Percentiles rank a stretch among this genome's conserved stretches.
phyloP scores from a whole-genome alignment of 208 protist genomes.

The Trichomonas vaginalis region DNA sequence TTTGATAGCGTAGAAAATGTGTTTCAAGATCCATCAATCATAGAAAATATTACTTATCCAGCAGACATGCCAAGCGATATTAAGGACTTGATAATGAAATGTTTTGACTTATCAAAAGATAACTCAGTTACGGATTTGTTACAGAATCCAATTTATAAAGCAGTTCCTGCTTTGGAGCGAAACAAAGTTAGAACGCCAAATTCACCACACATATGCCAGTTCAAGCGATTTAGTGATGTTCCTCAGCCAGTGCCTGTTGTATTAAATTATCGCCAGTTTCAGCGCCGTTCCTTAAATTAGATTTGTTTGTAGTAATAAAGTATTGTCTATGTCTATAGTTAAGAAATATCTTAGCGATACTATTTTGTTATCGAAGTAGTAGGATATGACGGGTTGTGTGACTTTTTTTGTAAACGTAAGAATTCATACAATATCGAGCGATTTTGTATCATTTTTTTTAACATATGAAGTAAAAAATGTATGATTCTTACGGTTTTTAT shows the following conservation, averaged over 20 bases:
- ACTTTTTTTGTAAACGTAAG: no score
- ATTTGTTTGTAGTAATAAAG: background rate
- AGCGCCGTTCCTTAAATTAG: background rate
- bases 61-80: background rate
- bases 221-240: background rate
- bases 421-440: no score
- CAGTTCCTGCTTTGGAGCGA: background rate
- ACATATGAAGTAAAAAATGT: no score
- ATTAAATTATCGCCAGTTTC: background rate
- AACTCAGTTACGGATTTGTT: background rate
- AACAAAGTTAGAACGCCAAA: background rate
- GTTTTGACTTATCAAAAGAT: background rate
- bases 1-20: no score
- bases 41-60: no score
- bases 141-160: background rate
- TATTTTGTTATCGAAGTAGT: no score
- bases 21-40: no score
- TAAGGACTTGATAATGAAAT: background rate
- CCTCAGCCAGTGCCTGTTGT: background rate
- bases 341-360: no score
- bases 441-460: no score
- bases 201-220: background rate
- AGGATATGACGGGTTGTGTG: no score
- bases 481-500: no score
- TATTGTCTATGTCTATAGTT: no score